These are phyloP conservation scores for Fonsecaea erecta DNA, from an alignment of 2,329 filamentous ascomycete genomes.

Conservation along the genomic window DNA sequence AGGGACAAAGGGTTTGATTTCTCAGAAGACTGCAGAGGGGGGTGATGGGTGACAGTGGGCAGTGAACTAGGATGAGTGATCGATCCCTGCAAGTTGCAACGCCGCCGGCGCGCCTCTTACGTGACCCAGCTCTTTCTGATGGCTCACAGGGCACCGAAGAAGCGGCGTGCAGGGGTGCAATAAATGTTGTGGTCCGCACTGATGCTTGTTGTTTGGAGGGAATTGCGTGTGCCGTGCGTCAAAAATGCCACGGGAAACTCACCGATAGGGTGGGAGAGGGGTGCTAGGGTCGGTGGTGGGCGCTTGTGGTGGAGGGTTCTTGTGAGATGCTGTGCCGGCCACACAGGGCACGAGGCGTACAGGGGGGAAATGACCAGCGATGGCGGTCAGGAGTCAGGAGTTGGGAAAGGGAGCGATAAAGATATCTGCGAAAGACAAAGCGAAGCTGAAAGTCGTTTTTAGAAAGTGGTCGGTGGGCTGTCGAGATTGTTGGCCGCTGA, in stretches of 20 bases:
- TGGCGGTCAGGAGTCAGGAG: neutral
- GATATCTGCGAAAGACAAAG: neutral
- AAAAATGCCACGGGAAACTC: constrained; percentile 3
- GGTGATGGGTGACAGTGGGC: neutral
- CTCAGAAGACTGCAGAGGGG: constrained; percentile 1
- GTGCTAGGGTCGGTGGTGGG: neutral
- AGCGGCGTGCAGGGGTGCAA: neutral
- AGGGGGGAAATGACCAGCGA: neutral
- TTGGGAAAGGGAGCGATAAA: neutral
- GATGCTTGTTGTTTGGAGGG: neutral
- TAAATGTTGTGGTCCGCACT: neutral
- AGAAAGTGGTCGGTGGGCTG: neutral
- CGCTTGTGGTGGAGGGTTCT: neutral
- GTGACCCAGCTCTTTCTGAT: constrained; percentile 9
- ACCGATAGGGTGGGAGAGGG: neutral
- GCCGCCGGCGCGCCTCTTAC: constrained; percentile 16
- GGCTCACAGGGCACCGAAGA: neutral
- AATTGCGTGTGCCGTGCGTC: neutral
- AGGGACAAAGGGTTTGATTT: constrained; percentile 10
- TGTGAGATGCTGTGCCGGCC: neutral
- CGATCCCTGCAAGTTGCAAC: neutral
- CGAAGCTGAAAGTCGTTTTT: neutral
- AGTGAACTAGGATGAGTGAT: constrained; percentile 13
- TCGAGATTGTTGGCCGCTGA: neutral
- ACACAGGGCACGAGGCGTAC: neutral